phyloP scores from a whole-genome alignment of 2,329 filamentous ascomycete species.

The Calonectria crousiana region DNA sequence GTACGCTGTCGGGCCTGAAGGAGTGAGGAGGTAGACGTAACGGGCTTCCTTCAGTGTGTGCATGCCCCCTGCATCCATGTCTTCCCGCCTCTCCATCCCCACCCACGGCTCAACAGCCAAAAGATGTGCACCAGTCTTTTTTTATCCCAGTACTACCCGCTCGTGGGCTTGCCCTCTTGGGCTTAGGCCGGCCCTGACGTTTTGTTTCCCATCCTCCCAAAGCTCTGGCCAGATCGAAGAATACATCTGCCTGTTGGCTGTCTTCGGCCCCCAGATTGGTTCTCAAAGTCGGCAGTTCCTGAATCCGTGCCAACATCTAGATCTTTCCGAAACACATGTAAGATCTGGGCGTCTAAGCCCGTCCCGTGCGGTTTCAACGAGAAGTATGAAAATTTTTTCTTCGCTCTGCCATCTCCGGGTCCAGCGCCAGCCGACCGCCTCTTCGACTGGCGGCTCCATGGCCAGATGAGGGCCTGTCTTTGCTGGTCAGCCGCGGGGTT shows the following conservation, averaged over 20 bases:
- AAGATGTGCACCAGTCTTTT: slow-evolving; percentile 4
- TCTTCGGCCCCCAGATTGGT: neutral
- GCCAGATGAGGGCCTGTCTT: neutral
- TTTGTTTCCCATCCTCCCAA: slow-evolving; percentile 3
- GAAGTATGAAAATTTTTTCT: neutral
- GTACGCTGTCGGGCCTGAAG: neutral
- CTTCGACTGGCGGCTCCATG: neutral
- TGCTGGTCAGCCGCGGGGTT: neutral
- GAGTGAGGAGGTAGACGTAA: neutral
- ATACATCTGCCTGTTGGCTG: slow-evolving; percentile 4
- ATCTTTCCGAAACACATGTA: neutral
- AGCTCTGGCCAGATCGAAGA: neutral
- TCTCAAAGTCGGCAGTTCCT: neutral
- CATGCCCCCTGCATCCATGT: neutral
- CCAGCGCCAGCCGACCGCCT: neutral
- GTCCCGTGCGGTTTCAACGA: neutral
- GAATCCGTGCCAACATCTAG: neutral
- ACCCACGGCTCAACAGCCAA: neutral
- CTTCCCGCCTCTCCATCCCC: slow-evolving; percentile 5
- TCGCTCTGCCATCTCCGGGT: neutral
- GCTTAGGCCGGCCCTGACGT: neutral
- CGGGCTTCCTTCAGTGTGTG: neutral
- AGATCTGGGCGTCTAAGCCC: neutral
- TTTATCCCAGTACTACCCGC: neutral
- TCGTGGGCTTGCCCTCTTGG: neutral